These are phyloP conservation scores for Rhexocercosporidium sp. DNA, from an alignment of 2,329 filamentous ascomycete genomes.

Conservation along the genomic window DNA sequence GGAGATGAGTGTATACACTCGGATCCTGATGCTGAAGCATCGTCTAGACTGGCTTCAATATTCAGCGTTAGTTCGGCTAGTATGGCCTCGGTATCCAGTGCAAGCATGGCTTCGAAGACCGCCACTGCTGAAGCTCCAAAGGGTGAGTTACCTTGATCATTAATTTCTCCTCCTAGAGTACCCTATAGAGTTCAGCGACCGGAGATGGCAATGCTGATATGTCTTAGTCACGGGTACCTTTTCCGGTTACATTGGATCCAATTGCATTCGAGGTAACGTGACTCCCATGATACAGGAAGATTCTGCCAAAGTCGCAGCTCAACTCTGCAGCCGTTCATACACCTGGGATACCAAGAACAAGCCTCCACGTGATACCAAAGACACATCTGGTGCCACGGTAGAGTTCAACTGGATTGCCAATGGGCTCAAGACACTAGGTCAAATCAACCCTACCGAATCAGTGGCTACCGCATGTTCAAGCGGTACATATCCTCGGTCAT, in stretches of 20 bases:
- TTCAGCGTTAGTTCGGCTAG: not conserved
- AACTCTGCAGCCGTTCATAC: not conserved
- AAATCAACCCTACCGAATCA: not conserved
- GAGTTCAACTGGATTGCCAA: too few relatives aligned
- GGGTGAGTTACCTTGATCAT: not conserved
- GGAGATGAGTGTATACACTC: not conserved
- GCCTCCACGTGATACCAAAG: not conserved
- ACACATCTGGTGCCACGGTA: not conserved
- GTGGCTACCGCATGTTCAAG: not conserved
- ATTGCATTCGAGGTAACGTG: not conserved
- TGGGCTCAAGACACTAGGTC: not conserved
- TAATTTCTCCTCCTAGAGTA: not conserved
- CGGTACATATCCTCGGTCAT: not conserved
- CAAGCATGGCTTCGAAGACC: not conserved
- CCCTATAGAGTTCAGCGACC: too few relatives aligned
- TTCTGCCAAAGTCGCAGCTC: not conserved
- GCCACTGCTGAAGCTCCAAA: not conserved
- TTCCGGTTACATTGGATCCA: not conserved
- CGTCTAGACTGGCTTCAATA: not conserved
- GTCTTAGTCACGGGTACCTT: not conserved
- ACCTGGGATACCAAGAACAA: not conserved
- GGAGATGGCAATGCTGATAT: not conserved
- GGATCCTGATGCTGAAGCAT: not conserved
- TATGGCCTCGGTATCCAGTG: not conserved
- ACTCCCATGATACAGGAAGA: not conserved